Evolutionary conservation across 805 yeast genomes (phyloP).

Genomic region (Starmerella cellae): DNA sequence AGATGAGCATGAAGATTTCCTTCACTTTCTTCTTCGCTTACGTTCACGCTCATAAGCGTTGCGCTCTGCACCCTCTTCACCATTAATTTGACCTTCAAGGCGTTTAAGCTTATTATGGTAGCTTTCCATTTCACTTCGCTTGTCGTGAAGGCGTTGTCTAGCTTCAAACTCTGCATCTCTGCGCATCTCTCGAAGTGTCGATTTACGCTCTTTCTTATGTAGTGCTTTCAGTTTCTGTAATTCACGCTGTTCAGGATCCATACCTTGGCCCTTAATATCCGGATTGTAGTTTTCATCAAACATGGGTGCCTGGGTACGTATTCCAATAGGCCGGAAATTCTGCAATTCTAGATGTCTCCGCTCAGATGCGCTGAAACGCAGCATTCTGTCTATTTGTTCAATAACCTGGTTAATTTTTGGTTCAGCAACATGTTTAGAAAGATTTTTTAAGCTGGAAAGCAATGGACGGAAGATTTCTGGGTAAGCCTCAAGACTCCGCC

Average conservation of each 20-base stretch:
- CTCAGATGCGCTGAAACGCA: slow-evolving; percentile 36
- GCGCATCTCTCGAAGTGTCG: slow-evolving; percentile 78
- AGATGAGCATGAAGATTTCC: not conserved
- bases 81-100: slow-evolving; percentile 72
- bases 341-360: slow-evolving; percentile 69
- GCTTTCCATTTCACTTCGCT: slow-evolving; percentile 58
- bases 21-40: slow-evolving; percentile 28
- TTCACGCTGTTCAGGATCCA: slow-evolving; percentile 70
- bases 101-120: slow-evolving; percentile 85
- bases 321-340: slow-evolving; percentile 68
- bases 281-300: slow-evolving; percentile 95
- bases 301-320: slow-evolving; percentile 75
- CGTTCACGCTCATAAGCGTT: slow-evolving; percentile 85
- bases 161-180: slow-evolving; percentile 79
- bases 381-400: slow-evolving; percentile 10
- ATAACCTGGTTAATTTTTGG: slow-evolving; percentile 30
- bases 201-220: slow-evolving; percentile 83
- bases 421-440: not conserved
- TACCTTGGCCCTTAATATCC: slow-evolving; percentile 81
- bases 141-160: slow-evolving; percentile 66
- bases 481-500: slow-evolving; percentile 24
- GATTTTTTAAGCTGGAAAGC: slow-evolving; percentile 1
- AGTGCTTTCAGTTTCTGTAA: slow-evolving; percentile 67
- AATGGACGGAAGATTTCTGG: slow-evolving; percentile 23
- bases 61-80: slow-evolving; percentile 91